Conservation (phyloP, 345 rosid genomes). For the Brassica incana region DNA sequence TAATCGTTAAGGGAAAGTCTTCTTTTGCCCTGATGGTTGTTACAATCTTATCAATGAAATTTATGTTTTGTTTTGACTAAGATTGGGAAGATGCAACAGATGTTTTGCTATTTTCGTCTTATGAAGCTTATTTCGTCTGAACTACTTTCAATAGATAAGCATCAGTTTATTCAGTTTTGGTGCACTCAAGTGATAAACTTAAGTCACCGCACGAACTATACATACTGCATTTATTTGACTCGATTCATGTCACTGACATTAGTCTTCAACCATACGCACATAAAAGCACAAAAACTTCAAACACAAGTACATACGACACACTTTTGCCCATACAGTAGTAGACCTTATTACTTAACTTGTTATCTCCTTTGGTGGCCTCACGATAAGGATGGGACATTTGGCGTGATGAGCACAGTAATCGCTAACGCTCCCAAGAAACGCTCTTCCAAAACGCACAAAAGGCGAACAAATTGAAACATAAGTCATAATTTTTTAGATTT, state of each 20-base stretch:
- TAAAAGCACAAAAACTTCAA: background rate
- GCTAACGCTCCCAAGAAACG: slow-evolving; percentile 79
- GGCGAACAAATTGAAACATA: background rate
- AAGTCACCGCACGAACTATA: background rate
- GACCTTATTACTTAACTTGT: slow-evolving; percentile 18
- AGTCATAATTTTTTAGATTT: background rate
- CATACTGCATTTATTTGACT: background rate
- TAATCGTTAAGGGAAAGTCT: slow-evolving; percentile 52
- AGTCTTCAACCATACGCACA: background rate
- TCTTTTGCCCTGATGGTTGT: background rate
- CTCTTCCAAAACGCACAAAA: slow-evolving; percentile 43
- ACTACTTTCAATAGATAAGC: too few relatives aligned
- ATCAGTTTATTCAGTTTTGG: background rate
- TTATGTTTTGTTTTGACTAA: slow-evolving; percentile 20
- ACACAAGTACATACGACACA: background rate
- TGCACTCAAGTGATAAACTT: background rate
- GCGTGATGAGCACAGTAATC: slow-evolving; percentile 79
- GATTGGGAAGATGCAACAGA: slow-evolving; percentile 25
- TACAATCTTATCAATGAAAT: slow-evolving; percentile 10
- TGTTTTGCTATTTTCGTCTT: slow-evolving; percentile 26
- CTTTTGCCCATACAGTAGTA: background rate
- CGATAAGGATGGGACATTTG: slow-evolving; percentile 68
- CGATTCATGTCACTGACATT: background rate
- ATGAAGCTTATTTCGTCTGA: slow-evolving; percentile 30
- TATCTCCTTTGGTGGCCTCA: slow-evolving; percentile 60